phyloP scores from a whole-genome alignment of 129 eudicot species.

The Saposhnikovia divaricata region DNA sequence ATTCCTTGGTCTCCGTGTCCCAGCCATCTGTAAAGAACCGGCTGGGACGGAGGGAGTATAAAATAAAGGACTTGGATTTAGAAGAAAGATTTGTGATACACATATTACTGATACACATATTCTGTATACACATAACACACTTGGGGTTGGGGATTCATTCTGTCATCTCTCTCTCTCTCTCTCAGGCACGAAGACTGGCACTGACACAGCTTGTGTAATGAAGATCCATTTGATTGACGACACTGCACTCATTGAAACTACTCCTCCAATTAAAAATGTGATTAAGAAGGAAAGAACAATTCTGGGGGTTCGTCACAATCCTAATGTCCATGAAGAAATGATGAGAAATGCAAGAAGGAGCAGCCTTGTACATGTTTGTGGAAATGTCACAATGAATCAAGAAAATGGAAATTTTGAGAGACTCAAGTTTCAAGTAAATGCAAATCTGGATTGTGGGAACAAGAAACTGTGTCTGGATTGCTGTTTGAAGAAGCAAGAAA shows the following conservation, averaged over 20 bases:
- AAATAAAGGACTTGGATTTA: too few species aligned
- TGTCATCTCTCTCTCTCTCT: too few species aligned
- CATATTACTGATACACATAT: too few species aligned
- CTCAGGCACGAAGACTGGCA: too few species aligned
- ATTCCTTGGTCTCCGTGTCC: too few species aligned
- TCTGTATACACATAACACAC: too few species aligned
- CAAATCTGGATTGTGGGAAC: neutral
- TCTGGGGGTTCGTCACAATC: slow-evolving; percentile 7
- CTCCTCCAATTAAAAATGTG: neutral
- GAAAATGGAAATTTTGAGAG: neutral
- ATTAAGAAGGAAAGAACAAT: slow-evolving; percentile 7
- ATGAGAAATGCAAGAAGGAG: neutral
- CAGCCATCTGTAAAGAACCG: too few species aligned
- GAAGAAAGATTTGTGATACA: too few species aligned
- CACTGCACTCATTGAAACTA: slow-evolving; percentile 16
- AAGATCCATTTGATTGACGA: slow-evolving; percentile 16
- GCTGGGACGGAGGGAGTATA: too few species aligned
- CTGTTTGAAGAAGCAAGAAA: slow-evolving; percentile 9
- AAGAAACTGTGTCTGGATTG: slow-evolving; percentile 10
- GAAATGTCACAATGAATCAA: neutral
- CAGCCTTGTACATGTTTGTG: neutral
- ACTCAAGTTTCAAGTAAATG: neutral
- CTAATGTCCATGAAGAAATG: neutral
- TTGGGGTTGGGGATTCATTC: too few species aligned
- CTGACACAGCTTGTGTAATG: neutral